Evolutionary conservation across 768 basidiomycete species (phyloP), one percentile per base, ranked within the genome.

Genomic region (Neoboletus brunneissimus): DNA sequence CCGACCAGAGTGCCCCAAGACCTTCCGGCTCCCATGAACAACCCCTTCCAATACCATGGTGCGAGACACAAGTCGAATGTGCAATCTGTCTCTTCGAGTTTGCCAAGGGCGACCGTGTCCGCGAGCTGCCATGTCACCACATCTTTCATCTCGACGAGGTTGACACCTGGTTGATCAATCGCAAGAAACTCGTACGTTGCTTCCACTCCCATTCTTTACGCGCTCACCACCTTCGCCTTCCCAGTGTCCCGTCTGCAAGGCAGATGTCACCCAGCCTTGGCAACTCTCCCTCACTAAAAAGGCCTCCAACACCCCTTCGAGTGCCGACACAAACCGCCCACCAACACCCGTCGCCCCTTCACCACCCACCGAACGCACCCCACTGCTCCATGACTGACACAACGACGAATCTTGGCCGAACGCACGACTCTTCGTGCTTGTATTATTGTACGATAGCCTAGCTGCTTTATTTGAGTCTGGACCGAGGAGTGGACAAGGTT

Each of bases 61-160:
- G 90, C 60, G 88, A 89, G 68, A 72, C 79, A 4, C 91, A 94
- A 65, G 68, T 81, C 51, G 93, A 98, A 70, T 98, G 95, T 66
- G 91, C 94, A 34, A 98, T 98, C 53, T 98, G 96, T 69, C 79
- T 98, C 54, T 89, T 82, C 56, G 84, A 87, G 59, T 98, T 98
- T 64, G 84, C 76, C 40, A 85, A 85, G 66, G 94, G 94, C 3
- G 96, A 98, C 68, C 82, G 85, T 64, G 91, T 98, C 42, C 84
- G 95, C 63, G 91, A 95, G 50, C 69, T 98, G 40, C 96, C 96
- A 1, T 98, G 96, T 66, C 88, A 90, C 46, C 96, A 98, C 69
- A 86, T 98, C 52, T 98, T 97, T 75, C 96, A 98, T 73, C 81
- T 91, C 44, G 81, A 87, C 35, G 96, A 98, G 70, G 84, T 97